Conservation (phyloP, 2,329 filamentous ascomycete species). For the Aquanectria penicillioides region DNA sequence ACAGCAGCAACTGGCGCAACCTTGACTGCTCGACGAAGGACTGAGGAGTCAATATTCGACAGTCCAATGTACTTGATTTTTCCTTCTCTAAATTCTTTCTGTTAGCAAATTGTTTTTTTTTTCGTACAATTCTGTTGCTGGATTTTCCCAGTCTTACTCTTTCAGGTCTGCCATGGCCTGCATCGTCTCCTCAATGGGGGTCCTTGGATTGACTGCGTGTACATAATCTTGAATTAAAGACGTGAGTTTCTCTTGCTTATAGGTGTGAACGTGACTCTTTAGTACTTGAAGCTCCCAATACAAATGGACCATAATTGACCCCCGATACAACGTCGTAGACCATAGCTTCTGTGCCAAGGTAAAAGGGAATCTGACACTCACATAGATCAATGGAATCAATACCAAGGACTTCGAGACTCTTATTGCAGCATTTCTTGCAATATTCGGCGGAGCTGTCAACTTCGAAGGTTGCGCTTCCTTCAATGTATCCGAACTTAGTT, state of each 20-base stretch:
- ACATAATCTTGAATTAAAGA: no score
- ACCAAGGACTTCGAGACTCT: conserved; percentile 49
- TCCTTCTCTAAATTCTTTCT: no score
- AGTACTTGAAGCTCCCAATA: no score
- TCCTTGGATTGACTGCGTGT: conserved; percentile 55
- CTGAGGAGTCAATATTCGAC: conserved; percentile 55
- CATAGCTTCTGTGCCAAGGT: no score
- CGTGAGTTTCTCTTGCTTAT: no score
- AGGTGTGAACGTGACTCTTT: no score
- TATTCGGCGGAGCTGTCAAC: conserved; percentile 10
- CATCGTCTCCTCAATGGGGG: conserved; percentile 58
- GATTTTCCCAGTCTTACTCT: no score
- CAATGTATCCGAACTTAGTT: conserved; percentile 42
- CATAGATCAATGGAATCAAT: conserved; percentile 61
- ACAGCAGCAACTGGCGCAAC: conserved; percentile 61
- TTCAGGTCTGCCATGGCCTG: conserved; percentile 56
- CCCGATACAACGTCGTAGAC: no score
- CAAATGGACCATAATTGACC: no score
- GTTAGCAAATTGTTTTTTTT: no score
- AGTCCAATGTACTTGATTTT: conserved; percentile 66
- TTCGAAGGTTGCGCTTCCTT: not conserved
- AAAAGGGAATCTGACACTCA: no score
- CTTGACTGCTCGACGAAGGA: conserved; percentile 61
- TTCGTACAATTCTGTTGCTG: no score
- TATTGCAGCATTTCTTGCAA: conserved; percentile 31